Evolutionary conservation across 2,329 filamentous ascomycete species (phyloP), one percentile per base, ranked within the genome.

Genomic region (Stachybotrys chlorohalonatus): DNA sequence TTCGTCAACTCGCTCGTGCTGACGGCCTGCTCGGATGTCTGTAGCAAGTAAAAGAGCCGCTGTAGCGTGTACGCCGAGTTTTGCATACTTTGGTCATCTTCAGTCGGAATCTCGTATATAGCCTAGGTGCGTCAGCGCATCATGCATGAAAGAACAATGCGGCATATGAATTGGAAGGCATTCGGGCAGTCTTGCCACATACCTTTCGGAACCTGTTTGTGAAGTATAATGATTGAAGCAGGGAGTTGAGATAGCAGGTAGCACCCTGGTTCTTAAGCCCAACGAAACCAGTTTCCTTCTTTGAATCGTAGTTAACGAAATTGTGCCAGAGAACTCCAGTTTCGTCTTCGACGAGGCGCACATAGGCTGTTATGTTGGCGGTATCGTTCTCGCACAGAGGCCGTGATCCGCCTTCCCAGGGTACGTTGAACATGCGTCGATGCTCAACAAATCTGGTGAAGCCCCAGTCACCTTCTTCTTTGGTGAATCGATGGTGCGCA

Each of bases 391-490:
- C 89, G 16, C 91, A 81, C 60, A 95, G 79, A 8, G 87, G 90
- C 55, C 88, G 81, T 45, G 72, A 75, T 24, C 76, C 75, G 24
- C 84, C 82, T 55, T 94, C 88, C 82, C 87, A 95, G 1, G 83
- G 80, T 39, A 85, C 76, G 57, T 86, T 86, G 67, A 96, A 95
- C 69, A 97, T 86, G 64, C 85, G 87, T 53, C 90, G 82, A 52
- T 95, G 80, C 69, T 97, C 94, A 11, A 91, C 85, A 67, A 97
- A 99, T 54, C 93, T 80, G n/a, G 94, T 99, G 70, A 99, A 99
- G 1, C 94, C 94, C 94, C 94, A 99, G 65, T 99, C 94, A 30
- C 90, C 91, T 71, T 99, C 94, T 48, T 97, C 94, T 59, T 89
- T 89, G 5, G 91, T 97, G 71, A 97, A 99, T 56, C 94, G 87